These are phyloP conservation scores for Hymenoscyphus infarciens DNA, from an alignment of 2,329 filamentous ascomycete genomes.

Conservation along the genomic window DNA sequence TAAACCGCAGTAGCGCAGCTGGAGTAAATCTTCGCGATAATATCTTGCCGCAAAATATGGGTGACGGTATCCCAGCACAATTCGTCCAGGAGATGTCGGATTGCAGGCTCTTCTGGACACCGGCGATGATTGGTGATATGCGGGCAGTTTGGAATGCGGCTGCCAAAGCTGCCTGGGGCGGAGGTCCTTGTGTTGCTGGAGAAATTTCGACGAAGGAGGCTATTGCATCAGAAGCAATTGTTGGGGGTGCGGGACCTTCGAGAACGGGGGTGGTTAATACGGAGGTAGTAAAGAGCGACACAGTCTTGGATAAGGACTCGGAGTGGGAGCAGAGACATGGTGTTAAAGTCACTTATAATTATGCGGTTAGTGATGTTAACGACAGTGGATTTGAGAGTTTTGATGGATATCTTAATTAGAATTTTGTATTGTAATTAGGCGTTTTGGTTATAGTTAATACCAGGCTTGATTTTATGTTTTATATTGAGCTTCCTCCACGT, in stretches of 20 bases:
- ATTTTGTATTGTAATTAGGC: background rate
- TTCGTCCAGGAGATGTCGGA: conserved; percentile 59
- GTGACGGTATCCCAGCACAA: conserved; percentile 48
- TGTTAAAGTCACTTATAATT: conserved; percentile 9
- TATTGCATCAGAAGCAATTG: background rate
- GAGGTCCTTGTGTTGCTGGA: conserved; percentile 35
- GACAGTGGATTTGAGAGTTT: background rate
- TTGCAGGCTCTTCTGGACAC: conserved; percentile 58
- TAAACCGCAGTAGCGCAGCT: conserved; percentile 31
- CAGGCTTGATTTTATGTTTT: background rate
- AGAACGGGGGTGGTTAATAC: background rate
- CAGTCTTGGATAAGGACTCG: conserved; percentile 6
- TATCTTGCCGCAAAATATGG: conserved; percentile 31
- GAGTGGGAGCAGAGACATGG: conserved; percentile 10
- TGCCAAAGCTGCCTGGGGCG: conserved; percentile 40
- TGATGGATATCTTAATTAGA: background rate
- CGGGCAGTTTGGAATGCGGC: conserved; percentile 50
- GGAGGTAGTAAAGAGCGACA: conserved; percentile 11
- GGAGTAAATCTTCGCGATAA: conserved; percentile 43
- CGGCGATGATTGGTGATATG: conserved; percentile 48
- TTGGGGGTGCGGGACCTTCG: background rate
- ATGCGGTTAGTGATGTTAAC: background rate
- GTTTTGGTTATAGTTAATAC: background rate
- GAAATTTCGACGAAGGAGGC: conserved; percentile 12
- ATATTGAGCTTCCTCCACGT: no score